Evolutionary conservation across 2,329 filamentous ascomycete genomes (phyloP), one percentile per base, ranked within the genome.

Genomic region (Penicillium sp.): DNA sequence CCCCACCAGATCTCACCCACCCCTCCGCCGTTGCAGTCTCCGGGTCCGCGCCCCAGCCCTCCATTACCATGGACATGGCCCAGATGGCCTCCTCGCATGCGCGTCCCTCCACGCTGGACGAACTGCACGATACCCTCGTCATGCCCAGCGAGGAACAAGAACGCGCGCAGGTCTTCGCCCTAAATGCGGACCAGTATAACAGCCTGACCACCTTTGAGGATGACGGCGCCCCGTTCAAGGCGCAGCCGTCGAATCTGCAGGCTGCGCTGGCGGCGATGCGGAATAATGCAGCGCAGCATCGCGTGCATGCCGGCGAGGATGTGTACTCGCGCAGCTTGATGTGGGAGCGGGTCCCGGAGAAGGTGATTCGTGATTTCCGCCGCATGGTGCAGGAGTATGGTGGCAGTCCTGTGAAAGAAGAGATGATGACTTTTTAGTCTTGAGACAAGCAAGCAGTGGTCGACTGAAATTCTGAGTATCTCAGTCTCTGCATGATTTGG

Each of bases 291-390:
- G 85, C 83, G 71, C 91, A 91, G 77, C 86, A 90, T 58, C 79
- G 80, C 10, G 63, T 75, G 25, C 74, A 76, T 42, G 85, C 86
- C 54, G 90, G 89, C 50, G 90, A 93, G 58, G 92, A 97, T 70
- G 91, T 97, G 43, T 96, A 96, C 79, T 96, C 93, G 37, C 86
- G 94, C 59, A 96, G 92, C 63, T 84, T 98, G 62, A 87, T 98
- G 59, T 96, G 92, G 91, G 92, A 97, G 72, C 91, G 93, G 77
- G 93, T 98, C 69, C 93, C 95, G 14, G 85, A 87, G 68, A 92
- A 98, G 65, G 92, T 98, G 51, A 92, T 99, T 55, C 87, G 88
- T 68, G 92, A 94, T 75, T 98, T 98, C 81, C 91, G 90, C 70
- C 90, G 91, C 77, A 92, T 96, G 85, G 90, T 96, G 69, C 87